A percentile compares a stretch with the other conserved stretches of the same genome.
Conservation (phyloP, 2,329 filamentous ascomycete genomes). For the Colletotrichum sojae region DNA sequence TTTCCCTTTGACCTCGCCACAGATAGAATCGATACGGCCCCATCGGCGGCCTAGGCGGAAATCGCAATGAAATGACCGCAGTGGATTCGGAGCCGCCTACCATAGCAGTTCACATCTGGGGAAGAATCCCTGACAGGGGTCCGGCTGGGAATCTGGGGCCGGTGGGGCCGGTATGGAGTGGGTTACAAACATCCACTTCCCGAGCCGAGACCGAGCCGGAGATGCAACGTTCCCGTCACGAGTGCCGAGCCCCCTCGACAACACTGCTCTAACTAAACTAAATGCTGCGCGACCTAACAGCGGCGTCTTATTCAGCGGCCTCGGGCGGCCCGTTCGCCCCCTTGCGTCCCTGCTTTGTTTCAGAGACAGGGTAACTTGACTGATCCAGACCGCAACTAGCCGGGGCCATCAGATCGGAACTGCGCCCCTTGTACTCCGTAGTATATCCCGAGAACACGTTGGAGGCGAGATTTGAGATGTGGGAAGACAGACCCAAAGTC, state of each 20-base stretch:
- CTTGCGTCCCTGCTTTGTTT: no score
- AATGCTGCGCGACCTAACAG: no score
- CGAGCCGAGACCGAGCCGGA: conserved; percentile 29
- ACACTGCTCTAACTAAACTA: no score
- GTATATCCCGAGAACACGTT: no score
- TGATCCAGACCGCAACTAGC: no score
- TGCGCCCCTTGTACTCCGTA: no score
- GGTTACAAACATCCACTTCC: conserved; percentile 18
- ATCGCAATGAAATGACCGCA: background rate
- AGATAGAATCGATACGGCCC: conserved; percentile 6
- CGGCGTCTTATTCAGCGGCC: no score
- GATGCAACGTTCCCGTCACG: background rate
- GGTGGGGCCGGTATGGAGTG: conserved; percentile 17
- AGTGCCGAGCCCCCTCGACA: background rate
- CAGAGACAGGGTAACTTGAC: no score
- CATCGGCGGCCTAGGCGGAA: conserved; percentile 19
- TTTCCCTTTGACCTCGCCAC: background rate
- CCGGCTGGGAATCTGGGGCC: conserved; percentile 22
- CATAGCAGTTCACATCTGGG: background rate
- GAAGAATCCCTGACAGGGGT: background rate
- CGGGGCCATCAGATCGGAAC: no score
- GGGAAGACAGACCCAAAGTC: no score
- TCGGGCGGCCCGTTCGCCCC: no score
- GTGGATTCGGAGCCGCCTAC: background rate
- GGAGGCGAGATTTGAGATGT: no score